These are phyloP conservation scores for Backusella psychrophila DNA, from an alignment of 192 early-diverging fungal genomes.

Conservation along the genomic window DNA sequence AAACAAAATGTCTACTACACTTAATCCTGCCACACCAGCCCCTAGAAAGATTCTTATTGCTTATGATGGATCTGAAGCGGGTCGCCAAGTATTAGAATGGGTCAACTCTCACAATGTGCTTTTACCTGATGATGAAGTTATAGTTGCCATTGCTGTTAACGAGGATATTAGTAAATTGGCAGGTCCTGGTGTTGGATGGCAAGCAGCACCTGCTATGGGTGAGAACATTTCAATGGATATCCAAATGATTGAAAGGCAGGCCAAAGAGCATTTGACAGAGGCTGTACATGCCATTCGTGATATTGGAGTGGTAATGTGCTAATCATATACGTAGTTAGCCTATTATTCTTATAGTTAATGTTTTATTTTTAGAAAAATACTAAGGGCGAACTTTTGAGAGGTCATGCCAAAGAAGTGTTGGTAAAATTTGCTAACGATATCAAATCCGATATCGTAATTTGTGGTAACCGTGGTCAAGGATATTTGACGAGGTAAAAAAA, in stretches of 20 bases:
- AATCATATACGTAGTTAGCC: not conserved
- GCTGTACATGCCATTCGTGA: not conserved
- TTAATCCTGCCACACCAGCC: not conserved
- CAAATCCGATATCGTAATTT: not conserved
- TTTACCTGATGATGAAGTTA: conserved; percentile 4
- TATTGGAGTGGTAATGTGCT: not conserved
- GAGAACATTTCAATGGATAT: not conserved
- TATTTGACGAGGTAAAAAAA: conserved; percentile 6
- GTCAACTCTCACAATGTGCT: not conserved
- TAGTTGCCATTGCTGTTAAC: not conserved
- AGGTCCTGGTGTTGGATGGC: conserved; percentile 5
- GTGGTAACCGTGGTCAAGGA: conserved; percentile 2
- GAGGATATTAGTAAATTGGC: not conserved
- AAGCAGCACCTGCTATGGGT: not conserved
- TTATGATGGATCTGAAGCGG: not conserved
- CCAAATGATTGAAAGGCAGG: not conserved
- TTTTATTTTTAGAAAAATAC: not conserved
- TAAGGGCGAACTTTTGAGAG: not conserved
- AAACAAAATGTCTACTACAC: not conserved
- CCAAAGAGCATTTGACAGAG: not conserved
- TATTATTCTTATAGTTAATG: not conserved
- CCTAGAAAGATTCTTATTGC: conserved; percentile 2
- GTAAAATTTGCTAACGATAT: conserved; percentile 3
- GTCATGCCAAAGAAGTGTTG: conserved; percentile 1
- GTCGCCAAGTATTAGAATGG: not conserved